Percentiles rank a stretch among this genome's conserved stretches.
Evolutionary conservation across 2,329 filamentous ascomycete species (phyloP).

Genomic region (Fusarium marasasianum): DNA sequence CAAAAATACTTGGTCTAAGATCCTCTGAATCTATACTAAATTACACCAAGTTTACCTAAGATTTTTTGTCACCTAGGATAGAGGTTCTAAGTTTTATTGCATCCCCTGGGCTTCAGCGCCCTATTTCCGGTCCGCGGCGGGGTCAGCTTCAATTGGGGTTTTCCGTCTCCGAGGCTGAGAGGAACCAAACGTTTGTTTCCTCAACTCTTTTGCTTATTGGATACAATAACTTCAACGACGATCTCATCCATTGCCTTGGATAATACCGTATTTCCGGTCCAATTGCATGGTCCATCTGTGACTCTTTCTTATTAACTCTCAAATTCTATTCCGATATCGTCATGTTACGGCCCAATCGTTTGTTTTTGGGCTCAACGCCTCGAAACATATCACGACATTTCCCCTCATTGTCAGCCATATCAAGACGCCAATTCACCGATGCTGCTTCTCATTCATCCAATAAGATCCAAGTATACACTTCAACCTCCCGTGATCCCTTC

Average conservation of each 20-base stretch:
- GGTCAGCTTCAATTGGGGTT: conserved; percentile 1
- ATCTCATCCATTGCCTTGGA: not conserved
- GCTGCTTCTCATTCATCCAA: conserved; percentile 55
- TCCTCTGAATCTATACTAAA: too few relatives aligned
- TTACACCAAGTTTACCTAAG: too few relatives aligned
- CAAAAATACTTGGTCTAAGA: too few relatives aligned
- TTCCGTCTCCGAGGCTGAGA: conserved; percentile 38
- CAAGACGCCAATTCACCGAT: conserved; percentile 48
- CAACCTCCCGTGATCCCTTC: conserved; percentile 76
- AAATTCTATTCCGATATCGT: not conserved
- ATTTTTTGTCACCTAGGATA: too few relatives aligned
- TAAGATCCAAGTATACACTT: conserved; percentile 75
- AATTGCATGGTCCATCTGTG: not conserved
- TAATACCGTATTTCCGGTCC: not conserved
- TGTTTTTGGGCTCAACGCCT: conserved; percentile 8
- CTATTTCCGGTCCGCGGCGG: not conserved
- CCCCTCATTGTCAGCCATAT: conserved; percentile 10
- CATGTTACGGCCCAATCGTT: conserved; percentile 19
- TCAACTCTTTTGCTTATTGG: conserved; percentile 25
- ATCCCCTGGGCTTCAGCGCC: not conserved
- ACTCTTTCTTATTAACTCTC: not conserved
- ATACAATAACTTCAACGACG: conserved; percentile 27
- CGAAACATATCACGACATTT: conserved; percentile 11
- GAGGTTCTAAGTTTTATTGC: too few relatives aligned
- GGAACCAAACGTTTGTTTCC: conserved; percentile 1